Evolutionary conservation across 805 yeast species (phyloP).

Genomic region (Candida boleticola): DNA sequence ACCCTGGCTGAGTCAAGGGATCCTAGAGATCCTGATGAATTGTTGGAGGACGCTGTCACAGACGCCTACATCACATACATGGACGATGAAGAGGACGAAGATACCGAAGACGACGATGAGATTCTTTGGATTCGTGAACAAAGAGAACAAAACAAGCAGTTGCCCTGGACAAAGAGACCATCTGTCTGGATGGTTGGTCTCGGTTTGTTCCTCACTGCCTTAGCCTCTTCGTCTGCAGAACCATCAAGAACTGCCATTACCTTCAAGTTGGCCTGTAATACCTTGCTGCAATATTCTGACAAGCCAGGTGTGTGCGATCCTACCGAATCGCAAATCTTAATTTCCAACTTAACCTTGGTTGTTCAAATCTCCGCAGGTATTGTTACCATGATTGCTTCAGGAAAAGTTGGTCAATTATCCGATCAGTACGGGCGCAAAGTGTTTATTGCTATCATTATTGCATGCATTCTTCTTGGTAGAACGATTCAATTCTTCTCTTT

Average conservation of each 20-base stretch:
- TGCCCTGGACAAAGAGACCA: conserved; percentile 59
- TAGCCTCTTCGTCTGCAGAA: conserved; percentile 38
- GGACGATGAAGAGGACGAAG: conserved; percentile 22
- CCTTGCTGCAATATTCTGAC: conserved; percentile 9
- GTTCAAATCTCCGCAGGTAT: conserved; percentile 40
- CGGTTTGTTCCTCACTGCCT: conserved; percentile 39
- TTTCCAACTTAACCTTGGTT: conserved; percentile 51
- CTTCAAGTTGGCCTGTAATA: conserved; percentile 29
- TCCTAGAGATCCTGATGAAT: conserved; percentile 3
- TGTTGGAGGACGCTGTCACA: conserved; percentile 2
- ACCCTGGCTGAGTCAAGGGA: background rate
- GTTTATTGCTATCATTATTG: conserved; percentile 20
- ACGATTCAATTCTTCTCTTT: conserved; percentile 22
- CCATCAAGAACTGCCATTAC: conserved; percentile 40
- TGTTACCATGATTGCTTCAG: conserved; percentile 51
- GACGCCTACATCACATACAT: conserved; percentile 3
- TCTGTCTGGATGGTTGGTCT: conserved; percentile 49
- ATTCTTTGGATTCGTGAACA: conserved; percentile 51
- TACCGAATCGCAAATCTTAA: conserved; percentile 31
- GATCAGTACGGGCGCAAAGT: conserved; percentile 38
- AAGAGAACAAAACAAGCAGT: conserved; percentile 37
- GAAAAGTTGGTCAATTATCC: conserved; percentile 43
- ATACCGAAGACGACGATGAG: conserved; percentile 38
- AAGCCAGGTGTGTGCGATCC: conserved; percentile 27
- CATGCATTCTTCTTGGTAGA: conserved; percentile 20